Evolutionary conservation across 2,329 filamentous ascomycete species (phyloP).

Genomic region (Gaeumannomyces tritici): DNA sequence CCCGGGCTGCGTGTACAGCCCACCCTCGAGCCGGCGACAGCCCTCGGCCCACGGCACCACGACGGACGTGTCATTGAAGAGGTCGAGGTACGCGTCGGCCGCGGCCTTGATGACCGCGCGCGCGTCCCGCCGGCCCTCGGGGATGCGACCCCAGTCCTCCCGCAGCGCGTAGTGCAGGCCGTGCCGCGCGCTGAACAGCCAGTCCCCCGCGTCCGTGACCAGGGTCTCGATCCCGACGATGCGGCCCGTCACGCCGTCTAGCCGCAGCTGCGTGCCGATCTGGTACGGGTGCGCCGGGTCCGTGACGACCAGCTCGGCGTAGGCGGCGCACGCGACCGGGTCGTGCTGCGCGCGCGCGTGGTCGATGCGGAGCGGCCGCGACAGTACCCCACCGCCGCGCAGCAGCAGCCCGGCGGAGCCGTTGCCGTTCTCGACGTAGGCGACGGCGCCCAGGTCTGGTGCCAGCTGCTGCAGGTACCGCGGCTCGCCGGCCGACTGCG

Average conservation of each 20-base stretch:
- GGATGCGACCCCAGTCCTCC: slow-evolving; percentile 18
- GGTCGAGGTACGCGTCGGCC: slow-evolving; percentile 25
- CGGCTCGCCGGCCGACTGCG: slow-evolving; percentile 6
- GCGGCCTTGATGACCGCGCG: slow-evolving; percentile 18
- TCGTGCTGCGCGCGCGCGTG: slow-evolving; percentile 23
- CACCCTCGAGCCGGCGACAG: slow-evolving; percentile 20
- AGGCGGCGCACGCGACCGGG: slow-evolving; percentile 23
- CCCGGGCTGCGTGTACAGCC: slow-evolving; percentile 14
- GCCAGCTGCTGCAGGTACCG: slow-evolving; percentile 4
- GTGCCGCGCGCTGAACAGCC: slow-evolving; percentile 25
- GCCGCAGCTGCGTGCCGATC: slow-evolving; percentile 24
- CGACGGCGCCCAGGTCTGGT: slow-evolving; percentile 3
- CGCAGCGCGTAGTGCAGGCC: slow-evolving; percentile 20
- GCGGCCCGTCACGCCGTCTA: slow-evolving; percentile 9
- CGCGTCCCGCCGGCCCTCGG: slow-evolving; percentile 13
- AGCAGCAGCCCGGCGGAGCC: slow-evolving; percentile 8
- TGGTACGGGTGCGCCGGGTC: slow-evolving; percentile 22
- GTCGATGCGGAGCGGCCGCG: slow-evolving; percentile 19
- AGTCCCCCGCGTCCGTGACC: slow-evolving; percentile 21
- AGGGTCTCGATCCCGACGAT: slow-evolving; percentile 21
- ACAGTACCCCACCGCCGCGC: slow-evolving; percentile 16
- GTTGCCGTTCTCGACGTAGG: slow-evolving; percentile 11
- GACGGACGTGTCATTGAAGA: slow-evolving; percentile 21
- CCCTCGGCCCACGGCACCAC: slow-evolving; percentile 26
- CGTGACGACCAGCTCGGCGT: slow-evolving; percentile 28